Conservation (phyloP, 305 asterid genomes). For the Petunia hybrid region DNA sequence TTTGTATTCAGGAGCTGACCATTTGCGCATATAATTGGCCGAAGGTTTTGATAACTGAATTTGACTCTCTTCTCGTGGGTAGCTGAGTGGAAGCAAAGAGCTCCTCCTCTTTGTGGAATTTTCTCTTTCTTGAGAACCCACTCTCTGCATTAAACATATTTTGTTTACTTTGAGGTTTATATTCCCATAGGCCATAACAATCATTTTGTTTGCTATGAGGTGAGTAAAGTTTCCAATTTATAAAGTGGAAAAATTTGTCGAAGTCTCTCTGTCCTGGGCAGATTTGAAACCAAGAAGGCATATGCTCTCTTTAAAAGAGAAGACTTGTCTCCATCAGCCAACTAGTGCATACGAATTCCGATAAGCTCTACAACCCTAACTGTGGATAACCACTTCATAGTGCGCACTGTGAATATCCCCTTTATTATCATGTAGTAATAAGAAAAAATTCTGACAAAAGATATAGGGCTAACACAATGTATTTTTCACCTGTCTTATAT, state of each 20-base stretch:
- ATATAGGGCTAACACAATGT: not conserved
- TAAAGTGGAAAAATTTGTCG: not conserved
- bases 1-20: slow-evolving; percentile 76
- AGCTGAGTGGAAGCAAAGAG: slow-evolving; percentile 60
- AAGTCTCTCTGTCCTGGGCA: slow-evolving; percentile 10
- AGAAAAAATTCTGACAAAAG: too few relatives aligned
- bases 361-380: not conserved
- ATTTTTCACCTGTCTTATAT: slow-evolving; percentile 2
- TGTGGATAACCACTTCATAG: slow-evolving; percentile 12
- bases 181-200: not conserved
- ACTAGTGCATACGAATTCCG: not conserved
- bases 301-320: slow-evolving; percentile 3
- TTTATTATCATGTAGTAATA: too few relatives aligned
- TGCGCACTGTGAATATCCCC: not conserved
- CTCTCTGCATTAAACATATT: slow-evolving; percentile 49
- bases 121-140: slow-evolving; percentile 89
- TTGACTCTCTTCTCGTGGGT: slow-evolving; percentile 74
- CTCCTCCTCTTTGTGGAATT: slow-evolving; percentile 66
- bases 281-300: slow-evolving; percentile 14
- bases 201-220: slow-evolving; percentile 21
- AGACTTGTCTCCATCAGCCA: not conserved
- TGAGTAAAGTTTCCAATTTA: slow-evolving; percentile 17
- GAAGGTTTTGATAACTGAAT: slow-evolving; percentile 64
- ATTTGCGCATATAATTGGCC: slow-evolving; percentile 68
- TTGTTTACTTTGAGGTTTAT: slow-evolving; percentile 15